A percentile compares a stretch with the other conserved stretches of the same genome.
Conservation (phyloP, 2,329 filamentous ascomycete species). For the Aspergillus fumigatiaffinis region DNA sequence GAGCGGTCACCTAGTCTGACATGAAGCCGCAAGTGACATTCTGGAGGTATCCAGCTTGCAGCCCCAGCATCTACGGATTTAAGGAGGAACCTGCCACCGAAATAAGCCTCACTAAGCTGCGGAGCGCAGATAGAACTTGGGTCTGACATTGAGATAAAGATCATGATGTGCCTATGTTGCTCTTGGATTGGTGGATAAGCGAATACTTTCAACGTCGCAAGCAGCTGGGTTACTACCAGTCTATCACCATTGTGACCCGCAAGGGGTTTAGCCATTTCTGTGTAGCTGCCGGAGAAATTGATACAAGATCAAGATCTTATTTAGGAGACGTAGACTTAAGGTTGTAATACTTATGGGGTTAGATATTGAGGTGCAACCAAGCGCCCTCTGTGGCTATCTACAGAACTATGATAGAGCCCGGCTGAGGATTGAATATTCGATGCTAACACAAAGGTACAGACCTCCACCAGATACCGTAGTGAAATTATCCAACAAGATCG, state of each 20-base stretch:
- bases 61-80: neutral
- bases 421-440: neutral
- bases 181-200: neutral
- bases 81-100: neutral
- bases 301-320: neutral
- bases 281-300: neutral
- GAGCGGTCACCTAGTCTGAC: neutral
- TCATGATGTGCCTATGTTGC: neutral
- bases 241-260: neutral
- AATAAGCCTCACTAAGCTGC: neutral
- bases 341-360: neutral
- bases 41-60: neutral
- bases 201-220: neutral
- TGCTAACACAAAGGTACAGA: neutral
- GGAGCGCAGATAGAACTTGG: neutral
- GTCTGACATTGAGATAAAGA: neutral
- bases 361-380: neutral
- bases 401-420: neutral
- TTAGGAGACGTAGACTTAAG: too few relatives aligned
- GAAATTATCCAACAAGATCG: conserved; percentile 9
- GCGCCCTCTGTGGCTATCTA: neutral
- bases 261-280: neutral
- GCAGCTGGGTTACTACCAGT: neutral
- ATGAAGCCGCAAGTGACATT: neutral
- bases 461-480: neutral